Percentiles rank a stretch among this genome's conserved stretches.
Evolutionary conservation across 2,329 filamentous ascomycete species (phyloP).

Genomic region (Claviceps sp.): DNA sequence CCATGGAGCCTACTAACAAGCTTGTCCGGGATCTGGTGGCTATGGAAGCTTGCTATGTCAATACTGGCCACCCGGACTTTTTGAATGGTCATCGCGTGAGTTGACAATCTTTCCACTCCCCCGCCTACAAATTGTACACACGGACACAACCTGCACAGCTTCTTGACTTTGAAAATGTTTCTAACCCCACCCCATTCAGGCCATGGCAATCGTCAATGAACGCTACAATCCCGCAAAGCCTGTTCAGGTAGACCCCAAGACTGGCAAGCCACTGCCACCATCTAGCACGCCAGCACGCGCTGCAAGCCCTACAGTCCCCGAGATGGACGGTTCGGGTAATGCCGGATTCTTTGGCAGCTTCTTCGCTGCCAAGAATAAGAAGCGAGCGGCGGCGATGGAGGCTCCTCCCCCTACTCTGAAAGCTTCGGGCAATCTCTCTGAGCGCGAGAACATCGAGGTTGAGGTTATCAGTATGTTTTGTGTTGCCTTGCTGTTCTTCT

Average conservation of each 20-base stretch:
- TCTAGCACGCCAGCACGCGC: slow-evolving; percentile 55
- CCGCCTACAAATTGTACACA: too few species aligned
- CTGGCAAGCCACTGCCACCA: slow-evolving; percentile 76
- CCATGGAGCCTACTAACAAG: slow-evolving; percentile 97
- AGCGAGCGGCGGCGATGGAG: slow-evolving; percentile 99
- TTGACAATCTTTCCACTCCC: slow-evolving; percentile 6
- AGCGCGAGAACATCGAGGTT: slow-evolving; percentile 90
- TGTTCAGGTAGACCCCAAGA: slow-evolving; percentile 95
- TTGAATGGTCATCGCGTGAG: slow-evolving; percentile 79
- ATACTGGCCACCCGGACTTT: slow-evolving; percentile 96
- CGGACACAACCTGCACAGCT: too few species aligned
- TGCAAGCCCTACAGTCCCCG: slow-evolving; percentile 56
- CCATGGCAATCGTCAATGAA: slow-evolving; percentile 97
- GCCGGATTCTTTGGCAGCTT: slow-evolving; percentile 94
- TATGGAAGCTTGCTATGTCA: slow-evolving; percentile 97
- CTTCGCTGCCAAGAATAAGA: slow-evolving; percentile 99
- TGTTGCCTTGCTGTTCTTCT: background rate
- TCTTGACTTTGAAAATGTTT: too few species aligned
- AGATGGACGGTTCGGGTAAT: slow-evolving; percentile 38
- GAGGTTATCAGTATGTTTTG: slow-evolving; percentile 81
- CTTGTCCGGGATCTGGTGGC: slow-evolving; percentile 81
- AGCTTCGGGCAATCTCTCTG: slow-evolving; percentile 82
- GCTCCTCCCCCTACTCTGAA: slow-evolving; percentile 84
- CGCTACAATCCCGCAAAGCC: slow-evolving; percentile 71
- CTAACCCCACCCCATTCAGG: slow-evolving; percentile 27